phyloP scores from a whole-genome alignment of 768 basidiomycete species.

The Polyporus arcularius region DNA sequence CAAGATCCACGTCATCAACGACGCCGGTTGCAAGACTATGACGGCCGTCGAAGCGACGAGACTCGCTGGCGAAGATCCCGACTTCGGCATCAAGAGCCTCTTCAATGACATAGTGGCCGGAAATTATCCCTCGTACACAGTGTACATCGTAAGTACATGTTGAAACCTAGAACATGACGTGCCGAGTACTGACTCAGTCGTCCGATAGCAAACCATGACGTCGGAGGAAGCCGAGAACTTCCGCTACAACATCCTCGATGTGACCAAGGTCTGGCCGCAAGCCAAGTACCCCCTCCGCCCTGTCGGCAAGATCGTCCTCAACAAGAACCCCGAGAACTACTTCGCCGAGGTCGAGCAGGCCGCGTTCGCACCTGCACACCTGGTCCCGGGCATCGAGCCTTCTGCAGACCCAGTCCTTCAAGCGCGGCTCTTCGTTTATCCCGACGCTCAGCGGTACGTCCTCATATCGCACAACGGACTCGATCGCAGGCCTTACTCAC shows the following conservation, averaged over 20 bases:
- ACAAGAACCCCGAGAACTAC: slow-evolving; percentile 82
- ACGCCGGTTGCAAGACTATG: slow-evolving; percentile 85
- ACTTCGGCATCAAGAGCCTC: slow-evolving; percentile 79
- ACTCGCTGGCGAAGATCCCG: slow-evolving; percentile 75
- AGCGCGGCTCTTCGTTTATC: slow-evolving; percentile 93
- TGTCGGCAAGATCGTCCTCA: slow-evolving; percentile 81
- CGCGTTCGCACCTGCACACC: slow-evolving; percentile 91
- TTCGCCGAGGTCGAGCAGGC: slow-evolving; percentile 94
- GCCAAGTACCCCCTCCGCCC: slow-evolving; percentile 83
- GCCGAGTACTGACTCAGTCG: no score
- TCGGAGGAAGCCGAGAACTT: slow-evolving; percentile 86
- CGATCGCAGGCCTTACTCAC: no score
- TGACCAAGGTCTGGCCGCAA: slow-evolving; percentile 94
- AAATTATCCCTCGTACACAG: slow-evolving; percentile 84
- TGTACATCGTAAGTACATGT: slow-evolving; percentile 51
- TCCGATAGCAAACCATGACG: slow-evolving; percentile 80
- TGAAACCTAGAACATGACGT: no score
- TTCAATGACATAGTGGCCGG: slow-evolving; percentile 83
- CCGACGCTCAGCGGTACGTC: slow-evolving; percentile 61
- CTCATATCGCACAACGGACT: no score
- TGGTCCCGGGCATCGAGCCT: slow-evolving; percentile 86
- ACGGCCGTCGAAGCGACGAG: slow-evolving; percentile 63
- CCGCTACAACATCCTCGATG: slow-evolving; percentile 87
- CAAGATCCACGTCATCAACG: slow-evolving; percentile 79
- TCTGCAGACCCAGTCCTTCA: slow-evolving; percentile 93